These are phyloP conservation scores for Acanthamoeba lugdunensis DNA, from an alignment of 208 protist genomes.

Conservation along the genomic window DNA sequence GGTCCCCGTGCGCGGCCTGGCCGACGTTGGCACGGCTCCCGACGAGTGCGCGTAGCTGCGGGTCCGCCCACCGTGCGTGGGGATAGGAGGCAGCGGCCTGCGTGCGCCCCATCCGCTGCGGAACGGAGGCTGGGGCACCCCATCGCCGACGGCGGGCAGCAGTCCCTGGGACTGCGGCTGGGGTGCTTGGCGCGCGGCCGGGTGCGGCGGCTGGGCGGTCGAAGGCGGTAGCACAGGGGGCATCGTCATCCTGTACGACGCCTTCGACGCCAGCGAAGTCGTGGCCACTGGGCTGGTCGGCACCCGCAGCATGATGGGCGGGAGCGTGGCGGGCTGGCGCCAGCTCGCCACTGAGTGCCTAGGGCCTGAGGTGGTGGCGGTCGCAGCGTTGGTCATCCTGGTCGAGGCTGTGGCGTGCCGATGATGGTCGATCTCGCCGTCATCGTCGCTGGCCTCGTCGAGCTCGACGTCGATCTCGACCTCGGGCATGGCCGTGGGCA, in stretches of 20 bases:
- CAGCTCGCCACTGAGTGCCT: too few relatives aligned
- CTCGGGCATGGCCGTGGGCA: not conserved
- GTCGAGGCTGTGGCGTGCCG: not conserved
- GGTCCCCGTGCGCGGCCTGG: not conserved
- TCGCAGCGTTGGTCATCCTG: too few relatives aligned
- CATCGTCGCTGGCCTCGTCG: not conserved
- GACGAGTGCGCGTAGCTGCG: not conserved
- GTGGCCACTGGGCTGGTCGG: too few relatives aligned
- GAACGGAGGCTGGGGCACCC: not conserved
- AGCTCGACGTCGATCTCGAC: constrained; percentile 18
- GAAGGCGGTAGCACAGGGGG: not conserved
- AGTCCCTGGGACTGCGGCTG: too few relatives aligned
- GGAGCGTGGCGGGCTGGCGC: too few relatives aligned
- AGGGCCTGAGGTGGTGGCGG: too few relatives aligned
- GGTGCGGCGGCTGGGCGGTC: not conserved
- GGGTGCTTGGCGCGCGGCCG: too few relatives aligned
- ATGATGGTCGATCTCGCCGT: not conserved
- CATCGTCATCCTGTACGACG: not conserved
- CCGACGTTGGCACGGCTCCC: not conserved
- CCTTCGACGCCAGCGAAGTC: not conserved
- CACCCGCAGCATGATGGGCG: too few relatives aligned
- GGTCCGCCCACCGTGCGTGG: too few relatives aligned
- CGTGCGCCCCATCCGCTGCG: not conserved
- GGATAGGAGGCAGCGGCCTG: not conserved
- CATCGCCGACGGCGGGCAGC: too few relatives aligned